Evolutionary conservation across 23 red algal species (phyloP).

Genomic region (Pyropia yezoensis): DNA sequence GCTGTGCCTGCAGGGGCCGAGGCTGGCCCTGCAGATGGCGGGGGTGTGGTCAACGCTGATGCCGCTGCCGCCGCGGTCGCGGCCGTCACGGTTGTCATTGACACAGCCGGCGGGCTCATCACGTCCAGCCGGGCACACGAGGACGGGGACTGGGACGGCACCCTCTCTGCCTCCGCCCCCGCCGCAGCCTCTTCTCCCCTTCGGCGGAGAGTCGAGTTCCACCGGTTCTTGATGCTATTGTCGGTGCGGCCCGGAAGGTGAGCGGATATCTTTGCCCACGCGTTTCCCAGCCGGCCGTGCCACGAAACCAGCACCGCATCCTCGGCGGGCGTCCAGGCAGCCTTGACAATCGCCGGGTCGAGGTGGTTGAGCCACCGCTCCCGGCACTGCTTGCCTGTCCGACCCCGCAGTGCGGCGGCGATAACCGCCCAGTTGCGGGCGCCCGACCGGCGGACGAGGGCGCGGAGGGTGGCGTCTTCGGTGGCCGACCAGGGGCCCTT

Average conservation of each 20-base stretch:
- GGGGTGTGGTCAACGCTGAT: too few relatives aligned
- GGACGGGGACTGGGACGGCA: too few relatives aligned
- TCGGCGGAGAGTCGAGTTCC: conserved; percentile 15
- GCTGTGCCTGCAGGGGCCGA: too few relatives aligned
- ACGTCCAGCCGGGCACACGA: too few relatives aligned
- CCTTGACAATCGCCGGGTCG: conserved; percentile 16
- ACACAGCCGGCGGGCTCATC: too few relatives aligned
- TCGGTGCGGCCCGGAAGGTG: conserved; percentile 34
- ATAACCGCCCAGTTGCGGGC: conserved; percentile 20
- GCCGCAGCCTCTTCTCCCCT: not conserved
- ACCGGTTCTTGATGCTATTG: conserved; percentile 36
- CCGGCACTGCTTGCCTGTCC: conserved; percentile 53
- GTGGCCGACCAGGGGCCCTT: conserved; percentile 19
- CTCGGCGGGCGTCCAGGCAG: conserved; percentile 23
- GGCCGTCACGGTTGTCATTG: too few relatives aligned
- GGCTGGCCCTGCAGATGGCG: too few relatives aligned
- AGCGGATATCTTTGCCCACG: conserved; percentile 28
- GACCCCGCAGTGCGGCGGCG: conserved; percentile 11
- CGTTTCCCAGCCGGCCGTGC: conserved; percentile 24
- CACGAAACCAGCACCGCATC: conserved; percentile 12
- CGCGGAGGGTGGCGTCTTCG: conserved; percentile 9
- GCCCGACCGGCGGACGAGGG: conserved; percentile 9
- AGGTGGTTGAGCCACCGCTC: conserved; percentile 53
- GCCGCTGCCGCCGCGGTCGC: too few relatives aligned
- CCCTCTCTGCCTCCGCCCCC: too few relatives aligned